Evolutionary conservation across 331 rosid species (phyloP), one percentile per base, ranked within the genome.

Genomic region (Cydonia oblonga): DNA sequence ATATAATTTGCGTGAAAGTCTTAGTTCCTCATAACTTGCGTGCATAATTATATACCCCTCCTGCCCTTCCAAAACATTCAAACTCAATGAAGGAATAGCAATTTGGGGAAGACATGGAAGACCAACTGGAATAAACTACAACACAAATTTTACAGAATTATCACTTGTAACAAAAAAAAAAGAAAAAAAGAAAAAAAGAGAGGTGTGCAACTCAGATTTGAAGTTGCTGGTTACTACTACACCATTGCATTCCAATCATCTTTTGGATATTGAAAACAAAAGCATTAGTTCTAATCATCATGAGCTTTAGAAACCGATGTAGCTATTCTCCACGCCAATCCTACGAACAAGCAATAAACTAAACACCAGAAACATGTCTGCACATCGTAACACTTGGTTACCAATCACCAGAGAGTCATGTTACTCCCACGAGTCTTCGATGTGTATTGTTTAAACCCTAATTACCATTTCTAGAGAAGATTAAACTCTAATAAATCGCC

Each of bases 291-390:
- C 54, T 19, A 49, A 84, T 76, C 85, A 84, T 86, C 74, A 84
- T 79, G 77, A 84, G 75, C 77, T 69, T 57, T 63, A 64, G 76
- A 73, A 81, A 25, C 65, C 46, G 69, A 60, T 40, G 76, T 42
- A 63, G 26, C 30, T 75, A 49, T 11, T n/a, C 62, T 69, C 78
- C 86, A 82, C 79, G 80, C 84, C 75, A 76, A 65, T 70, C 38
- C 85, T 79, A 84, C 85, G 24, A 73, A 72, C 58, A 80, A 75
- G 30, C 60, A 66, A 76, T 82, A 76, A 74, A 76, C 58, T 66
- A 84, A 68, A 19, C 44, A 74, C 44, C 11, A 35, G 20, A 16
- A 68, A 73, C 70, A 77, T 23, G 9, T 14, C 46, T 58, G 64
- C 32, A 24, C 61, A 23, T 57, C 59, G 32, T 60, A 59, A 72